Evolutionary conservation across 2,329 filamentous ascomycete species (phyloP), one percentile per base, ranked within the genome.

Genomic region (Diaporthe vexans): DNA sequence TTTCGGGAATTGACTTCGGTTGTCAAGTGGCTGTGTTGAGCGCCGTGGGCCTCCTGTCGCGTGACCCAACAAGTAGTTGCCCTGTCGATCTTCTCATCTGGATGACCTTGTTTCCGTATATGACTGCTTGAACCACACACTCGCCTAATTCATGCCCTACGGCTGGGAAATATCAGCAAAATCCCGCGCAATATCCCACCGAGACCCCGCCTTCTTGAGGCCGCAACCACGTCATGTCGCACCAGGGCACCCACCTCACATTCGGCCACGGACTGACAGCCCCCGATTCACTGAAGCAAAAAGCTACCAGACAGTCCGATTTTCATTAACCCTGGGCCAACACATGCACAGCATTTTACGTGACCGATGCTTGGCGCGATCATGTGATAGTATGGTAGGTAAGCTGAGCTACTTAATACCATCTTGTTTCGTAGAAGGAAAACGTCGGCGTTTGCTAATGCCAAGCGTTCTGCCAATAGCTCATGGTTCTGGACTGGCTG

Each of bases 151-250:
- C 15, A 1, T 52, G 26, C 29, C 10, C 0, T 29, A 35, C 11
- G 48, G 8, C 46, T 54, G 33, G 52, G 10, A 26, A 37, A 17
- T 17, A 33, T 13, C 48, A 51, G 19, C 63, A 26, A 5, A 29
- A 4, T 26, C 33, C 35, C 8, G n/a, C 13, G 33, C 15, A 52
- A 37, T 17, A 7, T 24, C n/a, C 33, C 29, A 37, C 61, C 26
- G 33, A 40, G n/a, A 29, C 48, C 33, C 48, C 15, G 48, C 63
- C 48, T 21, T 15, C 15, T 8, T 40, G 15, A 52, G 46, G 48
- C 46, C n/a, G 33, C n/a, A 13, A 51, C 61, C 61, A 65, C 46
- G 46, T 37, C 63, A 67, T 37, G 29, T 52, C 52, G 46, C 46
- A 67, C 63, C 29, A 26, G 21, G 29, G 29, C 61, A 51, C 21